These are phyloP conservation scores for Nectriaceae sp. DNA, from an alignment of 2,329 filamentous ascomycete species.

Conservation along the genomic window DNA sequence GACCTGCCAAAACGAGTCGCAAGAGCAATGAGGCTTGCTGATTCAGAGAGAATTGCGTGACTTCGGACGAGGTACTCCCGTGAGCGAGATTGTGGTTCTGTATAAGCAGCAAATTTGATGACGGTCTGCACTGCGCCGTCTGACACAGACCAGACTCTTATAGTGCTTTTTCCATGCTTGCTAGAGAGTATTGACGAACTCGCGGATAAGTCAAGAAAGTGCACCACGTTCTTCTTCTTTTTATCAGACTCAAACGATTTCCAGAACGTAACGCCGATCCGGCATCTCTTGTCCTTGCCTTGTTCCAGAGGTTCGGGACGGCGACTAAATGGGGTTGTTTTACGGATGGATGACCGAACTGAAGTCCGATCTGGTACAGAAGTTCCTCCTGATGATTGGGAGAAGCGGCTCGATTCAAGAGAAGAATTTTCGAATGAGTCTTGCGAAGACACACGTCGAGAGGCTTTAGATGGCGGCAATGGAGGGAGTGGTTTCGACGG, in stretches of 20 bases:
- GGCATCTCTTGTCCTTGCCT: not conserved
- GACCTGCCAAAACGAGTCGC: conserved; percentile 41
- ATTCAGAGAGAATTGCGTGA: conserved; percentile 43
- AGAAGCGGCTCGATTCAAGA: conserved; percentile 13
- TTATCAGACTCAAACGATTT: conserved; percentile 28
- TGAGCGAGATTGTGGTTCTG: conserved; percentile 38
- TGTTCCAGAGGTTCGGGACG: not conserved
- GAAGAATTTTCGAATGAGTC: conserved; percentile 14
- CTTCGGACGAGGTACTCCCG: conserved; percentile 46
- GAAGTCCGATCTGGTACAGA: conserved; percentile 9
- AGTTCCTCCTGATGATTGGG: conserved; percentile 10
- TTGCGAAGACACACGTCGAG: conserved; percentile 8
- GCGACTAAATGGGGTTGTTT: conserved; percentile 3
- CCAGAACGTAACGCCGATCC: conserved; percentile 19
- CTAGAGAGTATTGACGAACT: conserved; percentile 36
- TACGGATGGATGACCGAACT: conserved; percentile 6
- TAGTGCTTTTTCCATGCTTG: conserved; percentile 63
- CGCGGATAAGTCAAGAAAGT: conserved; percentile 39
- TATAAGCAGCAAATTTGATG: conserved; percentile 43
- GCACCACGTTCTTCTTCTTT: conserved; percentile 34
- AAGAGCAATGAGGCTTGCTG: conserved; percentile 39
- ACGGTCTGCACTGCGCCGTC: conserved; percentile 70
- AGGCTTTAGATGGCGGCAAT: conserved; percentile 8
- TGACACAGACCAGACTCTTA: conserved; percentile 87
- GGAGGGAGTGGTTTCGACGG: conserved; percentile 20